Base-by-base conservation (phyloP, 805 yeast species). In the Myxozyma udenii region DNA sequence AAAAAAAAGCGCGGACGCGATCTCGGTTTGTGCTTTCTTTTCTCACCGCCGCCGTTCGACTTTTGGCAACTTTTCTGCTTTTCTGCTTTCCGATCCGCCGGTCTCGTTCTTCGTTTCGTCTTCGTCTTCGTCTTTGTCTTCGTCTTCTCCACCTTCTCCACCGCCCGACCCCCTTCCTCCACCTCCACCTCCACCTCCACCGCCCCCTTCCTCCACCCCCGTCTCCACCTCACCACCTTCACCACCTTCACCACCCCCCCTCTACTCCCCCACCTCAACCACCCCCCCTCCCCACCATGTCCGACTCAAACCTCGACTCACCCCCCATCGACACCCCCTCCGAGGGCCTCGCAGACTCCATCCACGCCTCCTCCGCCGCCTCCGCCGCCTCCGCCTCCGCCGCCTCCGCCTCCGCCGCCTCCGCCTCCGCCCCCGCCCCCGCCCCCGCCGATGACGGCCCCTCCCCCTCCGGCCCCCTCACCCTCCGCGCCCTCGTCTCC, bases 401-500 rank as follows among this genome's bases (percentile, higher is more conserved):
- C 42, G 46, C 28, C 43, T 28, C 26, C 11, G 7, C 9, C 24
- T 21, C 16, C 23, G 36, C 38, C 21, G 48, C 33, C 28, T 19
- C 12, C 36, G 38, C 22, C 36, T 39, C 28, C 35, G 42, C 32
- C 26, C 47, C 37, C 19, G 38, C 28, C 30, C 28, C 24, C 12
- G 44, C 18, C 23, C 38, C 19, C 48, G 33, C 47, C 30, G 50
- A 46, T 23, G 58, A 54, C n/a, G n/a, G n/a, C 11, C 22, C 48
- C 39, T 45, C 42, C 40, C 57, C 53, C 21, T 45, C 47, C 21
- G 44, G 58, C 11, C 58, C 61, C 28, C 51, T 63, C 16, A 64
- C 67, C 18, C 52, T 69, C 24, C 67, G 89, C 53, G 78, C 87
- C 0, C 74, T 89, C 25, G 85, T 89, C 18, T 81, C 93, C 1